Conservation (phyloP, 2,329 filamentous ascomycete genomes). For the Cladorrhinum sp. region DNA sequence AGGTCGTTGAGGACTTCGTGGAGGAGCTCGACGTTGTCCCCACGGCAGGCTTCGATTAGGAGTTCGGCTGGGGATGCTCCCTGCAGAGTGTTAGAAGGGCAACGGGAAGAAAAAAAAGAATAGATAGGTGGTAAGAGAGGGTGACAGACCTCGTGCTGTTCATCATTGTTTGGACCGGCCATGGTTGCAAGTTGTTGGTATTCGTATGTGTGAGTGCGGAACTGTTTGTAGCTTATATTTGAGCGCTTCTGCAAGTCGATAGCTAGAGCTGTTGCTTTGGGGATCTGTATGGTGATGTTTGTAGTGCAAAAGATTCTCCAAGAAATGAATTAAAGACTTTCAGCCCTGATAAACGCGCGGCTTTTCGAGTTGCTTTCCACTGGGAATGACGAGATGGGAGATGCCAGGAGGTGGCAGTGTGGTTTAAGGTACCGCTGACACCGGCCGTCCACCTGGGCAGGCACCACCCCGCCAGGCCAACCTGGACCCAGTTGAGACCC, state of each 20-base stretch:
- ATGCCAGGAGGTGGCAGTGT: constrained; percentile 27
- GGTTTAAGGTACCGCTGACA: constrained; percentile 11
- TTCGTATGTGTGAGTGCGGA: too few species aligned
- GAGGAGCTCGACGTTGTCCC: constrained; percentile 87
- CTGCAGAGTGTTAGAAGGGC: constrained; percentile 42
- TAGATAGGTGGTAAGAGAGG: background rate
- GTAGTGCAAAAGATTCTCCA: background rate
- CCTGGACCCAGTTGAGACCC: background rate
- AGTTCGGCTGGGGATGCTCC: constrained; percentile 83
- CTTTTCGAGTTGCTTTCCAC: background rate
- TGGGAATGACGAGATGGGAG: background rate
- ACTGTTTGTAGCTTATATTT: too few species aligned
- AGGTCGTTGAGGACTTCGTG: constrained; percentile 62
- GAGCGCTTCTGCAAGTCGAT: too few species aligned
- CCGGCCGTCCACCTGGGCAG: background rate
- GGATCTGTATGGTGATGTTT: background rate
- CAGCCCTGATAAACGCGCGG: constrained; percentile 6
- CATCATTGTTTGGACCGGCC: constrained; percentile 24
- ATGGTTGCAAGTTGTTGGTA: constrained; percentile 13
- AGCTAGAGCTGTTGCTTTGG: too few species aligned
- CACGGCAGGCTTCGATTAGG: constrained; percentile 86
- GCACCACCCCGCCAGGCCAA: constrained; percentile 6
- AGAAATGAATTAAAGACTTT: constrained; percentile 1
- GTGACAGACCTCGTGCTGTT: constrained; percentile 30
- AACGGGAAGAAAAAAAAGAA: background rate